These are phyloP conservation scores for Podaxis rugospora DNA, from an alignment of 768 basidiomycete species.

Conservation along the genomic window DNA sequence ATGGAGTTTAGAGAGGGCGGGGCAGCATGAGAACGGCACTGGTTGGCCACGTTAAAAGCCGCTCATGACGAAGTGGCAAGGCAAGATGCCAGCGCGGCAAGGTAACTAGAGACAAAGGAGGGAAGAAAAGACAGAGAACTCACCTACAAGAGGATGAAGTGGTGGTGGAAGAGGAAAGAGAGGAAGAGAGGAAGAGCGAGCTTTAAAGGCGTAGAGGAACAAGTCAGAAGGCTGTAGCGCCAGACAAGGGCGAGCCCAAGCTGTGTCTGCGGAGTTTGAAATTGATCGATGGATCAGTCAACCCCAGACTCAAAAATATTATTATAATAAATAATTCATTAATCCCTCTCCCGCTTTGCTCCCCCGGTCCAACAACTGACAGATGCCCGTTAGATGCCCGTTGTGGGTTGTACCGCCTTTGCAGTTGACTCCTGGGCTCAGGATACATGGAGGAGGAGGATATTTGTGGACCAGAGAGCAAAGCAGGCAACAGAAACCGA, in stretches of 20 bases:
- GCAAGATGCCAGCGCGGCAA: neutral
- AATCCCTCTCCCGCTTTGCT: neutral
- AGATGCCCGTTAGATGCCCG: neutral
- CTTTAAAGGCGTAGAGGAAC: constrained; percentile 22
- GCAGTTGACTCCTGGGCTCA: neutral
- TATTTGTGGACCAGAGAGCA: neutral
- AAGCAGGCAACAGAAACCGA: neutral
- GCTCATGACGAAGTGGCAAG: neutral
- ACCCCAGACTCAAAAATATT: neutral
- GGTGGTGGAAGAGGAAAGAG: constrained; percentile 14
- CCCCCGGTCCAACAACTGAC: neutral
- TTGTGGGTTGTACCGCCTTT: neutral
- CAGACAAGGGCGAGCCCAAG: constrained; percentile 40
- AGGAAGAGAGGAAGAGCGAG: constrained; percentile 17
- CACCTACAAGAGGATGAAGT: constrained; percentile 14
- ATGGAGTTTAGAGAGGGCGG: constrained; percentile 12
- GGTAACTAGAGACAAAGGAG: constrained; percentile 3
- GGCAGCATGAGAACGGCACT: constrained; percentile 14
- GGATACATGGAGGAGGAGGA: neutral
- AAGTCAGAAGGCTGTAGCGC: constrained; percentile 16
- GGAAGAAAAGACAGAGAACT: constrained; percentile 5
- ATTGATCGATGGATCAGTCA: constrained; percentile 24
- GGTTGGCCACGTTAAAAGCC: neutral
- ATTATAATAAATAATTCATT: neutral
- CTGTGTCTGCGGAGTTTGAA: constrained; percentile 51